Base-by-base conservation (phyloP, 2,329 filamentous ascomycete genomes). In the Emergomyces orientalis region DNA sequence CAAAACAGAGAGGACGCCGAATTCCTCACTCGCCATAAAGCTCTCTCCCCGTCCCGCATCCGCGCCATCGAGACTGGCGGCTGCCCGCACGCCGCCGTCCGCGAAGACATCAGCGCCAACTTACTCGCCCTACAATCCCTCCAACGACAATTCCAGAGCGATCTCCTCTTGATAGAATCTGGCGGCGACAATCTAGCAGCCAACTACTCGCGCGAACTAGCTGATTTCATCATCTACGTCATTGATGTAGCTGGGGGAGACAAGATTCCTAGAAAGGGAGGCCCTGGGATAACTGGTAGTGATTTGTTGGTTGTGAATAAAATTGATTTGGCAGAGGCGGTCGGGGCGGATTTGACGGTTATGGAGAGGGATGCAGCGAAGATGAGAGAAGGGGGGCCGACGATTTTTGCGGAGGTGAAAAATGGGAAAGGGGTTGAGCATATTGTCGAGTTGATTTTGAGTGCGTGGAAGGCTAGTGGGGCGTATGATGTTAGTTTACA, bases 201-300 rank as follows among this genome's bases (percentile, higher is more conserved):
- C 3, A 99, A 99, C 80, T 99, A 99, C 82, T 90, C 86, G 62
- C 84, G 94, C 63, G 94, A 99, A 78, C 81, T 99, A 67, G 94
- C 94, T 1, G 94, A 99, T 76, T 99, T 89, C 75, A 99, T 99
- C 77, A 88, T 99, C 77, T 99, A 99, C 75, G 94, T 99, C 37
- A 97, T 99, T 70, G 94, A 99, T 76, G 94, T 99, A 22, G 89
- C 87, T 62, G 94, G 94, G 27, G 94, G 94, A 14, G 94, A 99
- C 77, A 99, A 99, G 83, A 88, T 99, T 59, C 94, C 94, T 0
- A 80, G 94, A 34, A 99, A 99, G 79, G 94, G 94, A 34, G 94
- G 94, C 0, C 94, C 94, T 0, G 94, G 94, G 1, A 99, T 99
- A 74, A 99, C 94, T 5, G 93, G 97, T 79, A 94, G 89, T 70